Base-by-base conservation (phyloP, 139 green algal species). In the Nannochloris sp. region DNA sequence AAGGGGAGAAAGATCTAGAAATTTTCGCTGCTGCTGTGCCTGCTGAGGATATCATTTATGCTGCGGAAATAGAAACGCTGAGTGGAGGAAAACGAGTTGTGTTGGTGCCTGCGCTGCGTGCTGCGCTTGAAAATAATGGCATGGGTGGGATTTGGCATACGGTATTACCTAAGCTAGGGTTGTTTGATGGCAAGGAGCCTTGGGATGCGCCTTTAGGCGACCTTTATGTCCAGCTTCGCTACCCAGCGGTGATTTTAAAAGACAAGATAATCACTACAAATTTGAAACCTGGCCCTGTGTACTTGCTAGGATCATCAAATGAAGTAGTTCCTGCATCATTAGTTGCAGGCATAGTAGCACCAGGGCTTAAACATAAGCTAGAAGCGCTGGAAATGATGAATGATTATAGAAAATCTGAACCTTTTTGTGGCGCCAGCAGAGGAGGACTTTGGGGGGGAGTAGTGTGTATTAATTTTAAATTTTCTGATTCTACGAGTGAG, bases 161-260 rank as follows among this genome's bases (percentile, higher is more conserved):
- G 4, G 19, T 47, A 32, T 24, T 78, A 24, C 38, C 33, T 15
- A 56, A 46, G 13, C 64, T 70, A 33, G 71, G 71, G 4, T 58
- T 78, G 19, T 70, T 48, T 45, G 71, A 78, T 33, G 10, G n/a
- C 27, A 33, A 62, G 36, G 56, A 70, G 3, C 71, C 71, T 3
- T 70, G 71, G 71, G 65, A 70, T 25, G 29, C 34, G 5, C 71
- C 71, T 0, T 19, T 54, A 6, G 71, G 71, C 19, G 23, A 53
- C 54, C 57, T 78, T 12, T 23, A 36, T 12, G 57, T 69, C 10
- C 30, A 56, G 14, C 31, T 68, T 24, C 64, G 71, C 14, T 78
- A 78, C 47, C 71, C 71, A 1, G 57, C 55, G 27, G 57, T 54
- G 1, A 27, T 51, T 5, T 39, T 78, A 27, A n/a, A 29, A 5